These are phyloP conservation scores for Aspergillus eucalypticola DNA, from an alignment of 2,329 filamentous ascomycete genomes.

Conservation along the genomic window DNA sequence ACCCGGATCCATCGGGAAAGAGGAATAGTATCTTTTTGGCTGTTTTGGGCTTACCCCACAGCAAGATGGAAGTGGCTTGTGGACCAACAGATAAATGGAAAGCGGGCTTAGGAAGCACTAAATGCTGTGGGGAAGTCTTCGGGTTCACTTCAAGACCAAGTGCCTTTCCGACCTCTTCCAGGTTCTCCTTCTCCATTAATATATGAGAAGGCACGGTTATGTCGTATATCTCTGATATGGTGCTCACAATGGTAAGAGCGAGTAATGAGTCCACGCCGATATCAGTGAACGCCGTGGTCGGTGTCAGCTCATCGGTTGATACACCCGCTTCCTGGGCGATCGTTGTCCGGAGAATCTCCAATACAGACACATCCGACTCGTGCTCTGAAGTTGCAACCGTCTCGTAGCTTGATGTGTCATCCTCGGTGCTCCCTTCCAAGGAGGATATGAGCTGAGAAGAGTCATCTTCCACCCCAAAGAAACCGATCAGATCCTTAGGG, in stretches of 20 bases:
- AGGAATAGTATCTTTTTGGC: conserved; percentile 39
- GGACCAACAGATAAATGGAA: not conserved
- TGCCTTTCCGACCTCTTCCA: conserved; percentile 17
- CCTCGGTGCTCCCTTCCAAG: not conserved
- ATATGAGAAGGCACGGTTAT: not conserved
- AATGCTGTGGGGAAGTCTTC: not conserved
- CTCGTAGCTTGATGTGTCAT: not conserved
- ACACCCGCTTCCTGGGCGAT: conserved; percentile 8
- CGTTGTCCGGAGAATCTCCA: not conserved
- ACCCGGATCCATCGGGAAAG: conserved; percentile 53
- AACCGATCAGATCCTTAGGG: not conserved
- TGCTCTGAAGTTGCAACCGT: not conserved
- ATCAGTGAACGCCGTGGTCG: not conserved
- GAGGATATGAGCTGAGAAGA: not conserved
- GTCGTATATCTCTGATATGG: not conserved
- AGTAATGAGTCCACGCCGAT: conserved; percentile 13
- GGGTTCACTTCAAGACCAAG: not conserved
- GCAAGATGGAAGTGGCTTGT: conserved; percentile 5
- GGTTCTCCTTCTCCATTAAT: conserved; percentile 1
- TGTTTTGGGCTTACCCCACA: conserved; percentile 12
- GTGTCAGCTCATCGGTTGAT: not conserved
- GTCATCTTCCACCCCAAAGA: not conserved
- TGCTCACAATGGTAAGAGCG: conserved; percentile 6
- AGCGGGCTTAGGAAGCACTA: not conserved
- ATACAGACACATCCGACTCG: not conserved